A percentile compares a stretch with the other conserved stretches of the same genome.
These are phyloP conservation scores for Hypoxylon sp. DNA, from an alignment of 2,329 filamentous ascomycete species.

Conservation along the genomic window DNA sequence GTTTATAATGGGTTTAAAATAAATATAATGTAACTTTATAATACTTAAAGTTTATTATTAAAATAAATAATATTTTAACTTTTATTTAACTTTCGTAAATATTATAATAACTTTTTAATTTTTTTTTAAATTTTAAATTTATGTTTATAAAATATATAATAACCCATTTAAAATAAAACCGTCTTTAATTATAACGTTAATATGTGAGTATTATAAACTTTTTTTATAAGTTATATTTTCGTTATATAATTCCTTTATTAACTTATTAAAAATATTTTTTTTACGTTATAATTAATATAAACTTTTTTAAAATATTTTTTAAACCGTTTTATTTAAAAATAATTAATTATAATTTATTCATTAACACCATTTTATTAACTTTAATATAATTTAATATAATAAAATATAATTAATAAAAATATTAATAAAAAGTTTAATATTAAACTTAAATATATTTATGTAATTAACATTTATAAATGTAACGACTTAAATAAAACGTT, in stretches of 20 bases:
- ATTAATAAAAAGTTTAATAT: too few species aligned
- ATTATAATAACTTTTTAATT: neutral
- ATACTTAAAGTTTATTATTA: neutral
- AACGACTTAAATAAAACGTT: too few species aligned
- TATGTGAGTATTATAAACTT: neutral
- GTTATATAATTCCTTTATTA: conserved; percentile 3
- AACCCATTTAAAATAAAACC: neutral
- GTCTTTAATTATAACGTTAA: neutral
- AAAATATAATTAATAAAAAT: too few species aligned
- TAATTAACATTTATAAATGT: too few species aligned
- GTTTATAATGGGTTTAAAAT: neutral
- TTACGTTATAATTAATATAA: too few species aligned
- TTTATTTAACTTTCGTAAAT: neutral
- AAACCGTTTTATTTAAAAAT: too few species aligned
- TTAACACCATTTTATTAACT: too few species aligned
- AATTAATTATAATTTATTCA: too few species aligned
- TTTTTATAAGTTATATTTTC: neutral
- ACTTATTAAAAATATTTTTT: too few species aligned
- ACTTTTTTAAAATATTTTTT: too few species aligned
- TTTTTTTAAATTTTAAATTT: neutral
- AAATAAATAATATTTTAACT: neutral
- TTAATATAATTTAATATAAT: too few species aligned
- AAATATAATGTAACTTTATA: neutral
- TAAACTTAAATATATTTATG: too few species aligned
- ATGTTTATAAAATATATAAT: neutral